Base-by-base conservation (phyloP, 2,329 filamentous ascomycete species). In the Beauveria australis region DNA sequence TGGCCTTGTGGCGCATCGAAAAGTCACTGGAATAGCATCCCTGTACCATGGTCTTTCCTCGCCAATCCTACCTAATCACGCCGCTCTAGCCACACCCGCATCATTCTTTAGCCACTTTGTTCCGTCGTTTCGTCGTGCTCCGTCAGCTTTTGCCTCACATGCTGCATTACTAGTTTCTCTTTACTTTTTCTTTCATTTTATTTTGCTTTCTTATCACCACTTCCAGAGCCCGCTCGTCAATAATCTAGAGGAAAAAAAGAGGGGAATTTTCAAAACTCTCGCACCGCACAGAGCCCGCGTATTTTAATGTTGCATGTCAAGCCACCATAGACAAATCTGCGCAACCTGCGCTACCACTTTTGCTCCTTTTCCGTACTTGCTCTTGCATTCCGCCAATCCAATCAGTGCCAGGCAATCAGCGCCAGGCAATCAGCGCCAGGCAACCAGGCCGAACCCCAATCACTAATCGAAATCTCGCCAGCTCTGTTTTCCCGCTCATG, bases 11-110 rank as follows among this genome's bases (percentile, higher is more conserved):
- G 49, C 41, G 51, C 49, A 60, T 60, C 24, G 58, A 48, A 47
- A 60, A 54, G 58, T 54, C 28, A 22, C 49, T 16, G 51, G 46
- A 60, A 41, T 60, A 24, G 58, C 58, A 60, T 60, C 43, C 57
- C 49, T 26, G 16, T 10, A 24, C 22, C 37, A 59, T 59, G 19
- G 55, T 18, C 16, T 55, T 59, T 59, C 19, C n/a, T 30, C 24
- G 44, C 19, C 44, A n/a, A 26, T 47, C 30, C 26, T 16, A 37
- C 30, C 16, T 19, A 9, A 16, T 33, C 48, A 51, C 28, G 33
- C 54, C 44, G 26, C 22, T 37, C 43, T 9, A 49, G 41, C 44
- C 44, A 57, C 43, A 49, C 16, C 40, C 33, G 33, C 33, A 37
- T 43, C 44, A 24, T 19, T 16, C 41, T 56, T 24, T n/a, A 55